Percentiles rank a stretch among this genome's conserved stretches.
Conservation (phyloP, 139 green algal genomes). For the Marvania coccoides region DNA sequence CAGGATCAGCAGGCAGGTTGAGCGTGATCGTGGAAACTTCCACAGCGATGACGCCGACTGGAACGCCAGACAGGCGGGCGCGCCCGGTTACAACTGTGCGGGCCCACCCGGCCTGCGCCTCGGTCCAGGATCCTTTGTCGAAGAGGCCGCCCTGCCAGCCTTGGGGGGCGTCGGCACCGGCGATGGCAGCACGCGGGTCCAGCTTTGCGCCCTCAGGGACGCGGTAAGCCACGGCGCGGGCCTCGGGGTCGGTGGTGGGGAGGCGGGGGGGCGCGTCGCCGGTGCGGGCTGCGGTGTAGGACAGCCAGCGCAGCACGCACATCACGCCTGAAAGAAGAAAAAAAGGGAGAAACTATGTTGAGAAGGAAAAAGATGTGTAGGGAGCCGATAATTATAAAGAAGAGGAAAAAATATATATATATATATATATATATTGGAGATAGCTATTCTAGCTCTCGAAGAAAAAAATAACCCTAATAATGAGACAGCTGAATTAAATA, state of each 20-base stretch:
- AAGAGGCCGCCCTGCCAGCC: conserved; percentile 78
- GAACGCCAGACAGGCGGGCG: conserved; percentile 84
- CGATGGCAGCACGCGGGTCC: conserved; percentile 71
- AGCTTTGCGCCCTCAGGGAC: conserved; percentile 66
- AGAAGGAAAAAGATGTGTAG: too few species aligned
- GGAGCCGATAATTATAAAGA: too few species aligned
- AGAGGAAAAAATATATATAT: conserved; percentile 9
- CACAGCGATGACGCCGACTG: conserved; percentile 90
- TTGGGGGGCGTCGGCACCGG: conserved; percentile 20
- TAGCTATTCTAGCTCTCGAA: too few species aligned
- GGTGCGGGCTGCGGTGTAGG: conserved; percentile 57
- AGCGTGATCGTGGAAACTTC: conserved; percentile 78
- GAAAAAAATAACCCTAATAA: too few species aligned
- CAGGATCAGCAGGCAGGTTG: conserved; percentile 84
- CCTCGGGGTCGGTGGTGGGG: conserved; percentile 54
- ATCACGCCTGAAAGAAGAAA: conserved; percentile 22
- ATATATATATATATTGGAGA: conserved; percentile 17
- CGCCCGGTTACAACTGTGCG: conserved; percentile 87
- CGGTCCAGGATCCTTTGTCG: conserved; percentile 78
- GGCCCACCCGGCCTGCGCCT: conserved; percentile 82
- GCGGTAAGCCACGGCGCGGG: conserved; percentile 52
- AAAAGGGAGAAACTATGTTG: too few species aligned
- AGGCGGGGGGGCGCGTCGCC: conserved; percentile 45
- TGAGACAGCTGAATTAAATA: too few species aligned
- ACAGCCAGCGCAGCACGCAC: conserved; percentile 57